Percentiles rank a stretch among this genome's conserved stretches.
Conservation (phyloP, 495 filamentous ascomycete species). For the Penicillium manginii region DNA sequence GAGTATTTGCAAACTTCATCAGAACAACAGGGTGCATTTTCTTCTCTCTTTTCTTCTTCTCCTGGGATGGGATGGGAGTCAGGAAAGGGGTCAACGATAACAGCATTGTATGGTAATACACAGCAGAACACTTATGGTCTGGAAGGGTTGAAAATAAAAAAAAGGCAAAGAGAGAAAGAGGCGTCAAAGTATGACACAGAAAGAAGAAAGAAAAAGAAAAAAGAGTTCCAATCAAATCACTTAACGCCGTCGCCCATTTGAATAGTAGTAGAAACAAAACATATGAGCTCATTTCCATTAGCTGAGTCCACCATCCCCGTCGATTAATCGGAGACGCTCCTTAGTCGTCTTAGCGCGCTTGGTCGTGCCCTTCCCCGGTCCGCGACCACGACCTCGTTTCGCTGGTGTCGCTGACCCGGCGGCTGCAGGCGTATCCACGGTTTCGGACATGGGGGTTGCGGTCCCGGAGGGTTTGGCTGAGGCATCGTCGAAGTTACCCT, state of each 20-base stretch:
- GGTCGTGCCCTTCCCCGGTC: slow-evolving; percentile 53
- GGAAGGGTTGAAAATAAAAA: slow-evolving; percentile 19
- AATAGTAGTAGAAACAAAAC: slow-evolving; percentile 23
- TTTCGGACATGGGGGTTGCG: slow-evolving; percentile 75
- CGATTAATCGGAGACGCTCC: slow-evolving; percentile 83
- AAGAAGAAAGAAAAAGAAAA: slow-evolving; percentile 19
- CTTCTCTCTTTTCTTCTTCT: background rate
- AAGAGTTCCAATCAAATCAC: slow-evolving; percentile 16
- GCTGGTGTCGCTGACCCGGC: slow-evolving; percentile 41
- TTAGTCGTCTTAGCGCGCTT: slow-evolving; percentile 94
- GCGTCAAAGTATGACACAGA: background rate
- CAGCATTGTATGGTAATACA: slow-evolving; percentile 38
- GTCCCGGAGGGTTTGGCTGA: slow-evolving; percentile 79
- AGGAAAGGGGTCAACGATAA: slow-evolving; percentile 1
- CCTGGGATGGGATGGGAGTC: slow-evolving; percentile 3
- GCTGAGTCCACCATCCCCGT: slow-evolving; percentile 65
- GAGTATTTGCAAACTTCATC: background rate
- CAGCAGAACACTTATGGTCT: slow-evolving; percentile 18
- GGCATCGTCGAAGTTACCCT: slow-evolving; percentile 89
- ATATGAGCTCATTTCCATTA: slow-evolving; percentile 23
- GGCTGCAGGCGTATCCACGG: slow-evolving; percentile 44
- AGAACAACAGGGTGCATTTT: background rate
- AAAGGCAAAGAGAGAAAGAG: background rate
- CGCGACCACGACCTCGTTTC: slow-evolving; percentile 57
- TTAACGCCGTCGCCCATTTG: slow-evolving; percentile 39